These are phyloP conservation scores for Fusarium concolor DNA, from an alignment of 2,329 filamentous ascomycete genomes.

Conservation along the genomic window DNA sequence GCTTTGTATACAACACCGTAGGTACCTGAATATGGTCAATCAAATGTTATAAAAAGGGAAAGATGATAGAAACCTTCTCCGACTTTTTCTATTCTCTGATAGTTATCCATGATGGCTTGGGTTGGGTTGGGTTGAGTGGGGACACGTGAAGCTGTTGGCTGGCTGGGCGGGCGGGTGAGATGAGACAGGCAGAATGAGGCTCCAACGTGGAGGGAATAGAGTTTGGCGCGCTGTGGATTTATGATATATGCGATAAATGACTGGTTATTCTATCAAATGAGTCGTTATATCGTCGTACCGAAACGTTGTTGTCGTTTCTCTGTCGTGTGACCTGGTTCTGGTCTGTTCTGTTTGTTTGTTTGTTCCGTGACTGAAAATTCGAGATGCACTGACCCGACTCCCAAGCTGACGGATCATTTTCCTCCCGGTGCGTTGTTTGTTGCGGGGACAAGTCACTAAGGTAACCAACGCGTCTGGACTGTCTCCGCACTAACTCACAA, in stretches of 20 bases:
- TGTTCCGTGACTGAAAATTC: slow-evolving; percentile 31
- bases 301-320: background rate
- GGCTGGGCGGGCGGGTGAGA: background rate
- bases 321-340: background rate
- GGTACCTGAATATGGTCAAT: slow-evolving; percentile 70
- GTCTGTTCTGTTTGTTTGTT: slow-evolving; percentile 1
- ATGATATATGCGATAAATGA: background rate
- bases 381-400: slow-evolving; percentile 10
- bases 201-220: slow-evolving; percentile 6
- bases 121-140: background rate
- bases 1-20: slow-evolving; percentile 98
- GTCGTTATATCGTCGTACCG: background rate
- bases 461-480: background rate
- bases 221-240: background rate
- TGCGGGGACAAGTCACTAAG: slow-evolving; percentile 28
- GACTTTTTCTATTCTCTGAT: slow-evolving; percentile 96
- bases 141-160: background rate
- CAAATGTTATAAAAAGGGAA: background rate
- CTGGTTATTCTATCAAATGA: background rate
- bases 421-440: slow-evolving; percentile 17
- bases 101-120: slow-evolving; percentile 80
- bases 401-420: slow-evolving; percentile 27
- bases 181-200: slow-evolving; percentile 3
- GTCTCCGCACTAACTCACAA: slow-evolving; percentile 2
- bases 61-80: slow-evolving; percentile 77